phyloP scores from a whole-genome alignment of 1,284 basidiomycete species.

The Papiliotrema terrestris region DNA sequence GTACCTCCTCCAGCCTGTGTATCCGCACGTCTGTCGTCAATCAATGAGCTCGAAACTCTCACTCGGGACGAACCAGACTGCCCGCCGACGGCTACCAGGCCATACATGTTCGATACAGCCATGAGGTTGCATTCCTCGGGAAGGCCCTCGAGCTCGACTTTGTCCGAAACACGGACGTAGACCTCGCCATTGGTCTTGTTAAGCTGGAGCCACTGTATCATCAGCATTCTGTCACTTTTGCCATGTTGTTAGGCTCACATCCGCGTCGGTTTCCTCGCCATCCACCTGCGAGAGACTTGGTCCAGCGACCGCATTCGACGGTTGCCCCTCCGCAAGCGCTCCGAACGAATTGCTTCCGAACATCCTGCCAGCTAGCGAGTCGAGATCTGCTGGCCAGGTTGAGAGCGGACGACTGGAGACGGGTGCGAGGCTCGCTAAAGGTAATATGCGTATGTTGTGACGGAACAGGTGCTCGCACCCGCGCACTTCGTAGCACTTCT shows the following conservation, averaged over 20 bases:
- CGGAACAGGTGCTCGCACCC: too few species aligned
- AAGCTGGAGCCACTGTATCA: slow-evolving; percentile 47
- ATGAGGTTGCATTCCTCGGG: slow-evolving; percentile 47
- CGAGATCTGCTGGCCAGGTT: too few species aligned
- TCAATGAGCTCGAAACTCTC: too few species aligned
- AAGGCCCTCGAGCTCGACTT: slow-evolving; percentile 35
- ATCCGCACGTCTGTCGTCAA: slow-evolving; percentile 29
- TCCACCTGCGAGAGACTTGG: slow-evolving; percentile 25
- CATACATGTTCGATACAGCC: slow-evolving; percentile 45
- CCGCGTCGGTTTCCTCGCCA: slow-evolving; percentile 42
- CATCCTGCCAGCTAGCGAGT: slow-evolving; percentile 4
- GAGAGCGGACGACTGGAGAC: too few species aligned
- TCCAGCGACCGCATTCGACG: slow-evolving; percentile 12
- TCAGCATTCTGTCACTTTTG: not conserved
- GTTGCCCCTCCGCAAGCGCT: slow-evolving; percentile 26
- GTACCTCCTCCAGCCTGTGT: slow-evolving; percentile 11
- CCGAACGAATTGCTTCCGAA: slow-evolving; percentile 33
- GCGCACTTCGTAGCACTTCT: too few species aligned
- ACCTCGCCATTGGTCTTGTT: slow-evolving; percentile 47
- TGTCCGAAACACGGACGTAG: slow-evolving; percentile 42
- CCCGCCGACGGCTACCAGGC: slow-evolving; percentile 47
- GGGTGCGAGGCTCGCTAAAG: too few species aligned
- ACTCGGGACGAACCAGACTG: slow-evolving; percentile 37
- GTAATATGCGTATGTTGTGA: too few species aligned
- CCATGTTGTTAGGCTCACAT: slow-evolving; percentile 23